Evolutionary conservation across 306 rosid genomes (phyloP), one percentile per base, ranked within the genome.

Genomic region (Medicago ruthenica): DNA sequence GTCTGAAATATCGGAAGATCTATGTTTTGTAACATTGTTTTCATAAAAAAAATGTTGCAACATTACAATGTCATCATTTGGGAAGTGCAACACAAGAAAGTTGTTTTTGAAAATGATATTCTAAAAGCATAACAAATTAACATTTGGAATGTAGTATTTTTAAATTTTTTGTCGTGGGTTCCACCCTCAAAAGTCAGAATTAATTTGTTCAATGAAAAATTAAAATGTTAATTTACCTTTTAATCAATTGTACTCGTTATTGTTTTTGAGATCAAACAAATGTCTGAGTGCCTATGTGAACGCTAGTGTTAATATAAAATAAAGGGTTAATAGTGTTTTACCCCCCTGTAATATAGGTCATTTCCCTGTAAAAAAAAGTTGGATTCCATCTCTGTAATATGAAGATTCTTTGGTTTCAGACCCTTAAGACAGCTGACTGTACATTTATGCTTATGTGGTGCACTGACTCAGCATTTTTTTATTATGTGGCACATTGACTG

Each of bases 21-120:
- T 65, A n/a, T 21, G 70, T 62, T n/a, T 36, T 34, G 68, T 36
- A 62, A 62, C 11, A 61, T 34, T n/a, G 67, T 54, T 54, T 54
- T 22, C 59, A 27, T 53, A 48, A 48, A 48, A 48, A 48, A 4
- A 48, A 48, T 14, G 55, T 48, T 15, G 0, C 5, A 48, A 48
- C 27, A 17, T 54, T 54, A 24, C 13, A 53, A 17, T 54, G 27
- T n/a, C 21, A 51, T 51, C 57, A 8, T 54, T 18, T 54, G 60
- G 60, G 20, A 54, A 54, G 60, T 54, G 27, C 31, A 18, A 12
- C 31, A 18, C 31, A 54, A n/a, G 31, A 50, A 54, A 54, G 1
- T 44, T 54, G 24, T 8, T 18, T 18, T 54, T 9, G 24, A 54
- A 54, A 18, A 20, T 54, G 7, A 54, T 54, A 54, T 54, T 54